phyloP scores from a whole-genome alignment of 169 alveolate genomes.

The Plasmodium berghei region DNA sequence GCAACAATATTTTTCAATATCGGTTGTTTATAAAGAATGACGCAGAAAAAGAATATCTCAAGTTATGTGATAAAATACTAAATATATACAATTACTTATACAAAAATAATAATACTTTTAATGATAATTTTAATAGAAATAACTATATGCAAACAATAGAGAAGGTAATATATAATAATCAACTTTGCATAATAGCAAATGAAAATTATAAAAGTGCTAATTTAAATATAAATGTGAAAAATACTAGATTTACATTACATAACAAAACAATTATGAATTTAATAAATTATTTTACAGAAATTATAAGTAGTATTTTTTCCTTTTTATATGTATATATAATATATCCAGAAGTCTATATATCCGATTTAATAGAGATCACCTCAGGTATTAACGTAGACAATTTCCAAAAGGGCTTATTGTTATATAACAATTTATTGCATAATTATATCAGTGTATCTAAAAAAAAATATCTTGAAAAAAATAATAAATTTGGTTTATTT shows the following conservation, averaged over 20 bases:
- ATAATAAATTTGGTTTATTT: no score
- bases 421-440: conserved; percentile 35
- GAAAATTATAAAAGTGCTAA: conserved; percentile 30
- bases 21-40: conserved; percentile 31
- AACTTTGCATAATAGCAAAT: conserved; percentile 52
- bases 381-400: conserved; percentile 66
- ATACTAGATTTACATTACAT: conserved; percentile 59
- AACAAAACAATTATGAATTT: conserved; percentile 53
- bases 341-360: conserved; percentile 24
- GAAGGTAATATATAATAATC: conserved; percentile 62
- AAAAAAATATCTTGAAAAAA: conserved; percentile 19
- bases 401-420: conserved; percentile 55
- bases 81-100: conserved; percentile 26
- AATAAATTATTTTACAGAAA: conserved; percentile 47
- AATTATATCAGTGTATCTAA: conserved; percentile 38
- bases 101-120: background rate
- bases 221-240: conserved; percentile 18
- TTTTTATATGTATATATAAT: conserved; percentile 52
- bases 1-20: conserved; percentile 56
- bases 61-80: conserved; percentile 55
- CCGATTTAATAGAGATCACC: background rate
- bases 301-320: conserved; percentile 25
- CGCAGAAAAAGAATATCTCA: conserved; percentile 22
- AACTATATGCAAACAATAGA: background rate
- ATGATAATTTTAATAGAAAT: conserved; percentile 48